Evolutionary conservation across 345 rosid species (phyloP).

Genomic region (Litchi chinensis): DNA sequence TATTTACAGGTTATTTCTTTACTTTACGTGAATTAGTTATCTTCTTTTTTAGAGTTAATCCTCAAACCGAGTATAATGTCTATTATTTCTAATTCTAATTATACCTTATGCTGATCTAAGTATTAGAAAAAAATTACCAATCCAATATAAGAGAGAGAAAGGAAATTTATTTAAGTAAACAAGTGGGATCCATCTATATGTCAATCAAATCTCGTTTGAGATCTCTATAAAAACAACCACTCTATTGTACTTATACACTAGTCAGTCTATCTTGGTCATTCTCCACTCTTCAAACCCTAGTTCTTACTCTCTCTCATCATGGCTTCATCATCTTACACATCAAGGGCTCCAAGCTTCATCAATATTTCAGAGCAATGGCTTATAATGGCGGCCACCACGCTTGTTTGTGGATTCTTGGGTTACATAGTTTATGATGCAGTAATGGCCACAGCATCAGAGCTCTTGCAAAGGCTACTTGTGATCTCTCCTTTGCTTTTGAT

Average conservation of each 20-base stretch:
- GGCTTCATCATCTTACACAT: constrained; percentile 31
- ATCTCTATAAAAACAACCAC: too few species aligned
- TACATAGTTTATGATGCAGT: constrained; percentile 52
- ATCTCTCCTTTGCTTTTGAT: constrained; percentile 55
- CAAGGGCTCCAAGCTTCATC: constrained; percentile 23
- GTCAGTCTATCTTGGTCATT: neutral
- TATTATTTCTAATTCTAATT: too few species aligned
- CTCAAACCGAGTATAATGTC: too few species aligned
- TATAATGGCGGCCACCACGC: constrained; percentile 30
- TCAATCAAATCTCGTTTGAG: too few species aligned
- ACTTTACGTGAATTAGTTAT: too few species aligned
- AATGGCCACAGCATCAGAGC: constrained; percentile 57
- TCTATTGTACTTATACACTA: neutral
- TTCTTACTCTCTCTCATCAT: constrained; percentile 7
- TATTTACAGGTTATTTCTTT: too few species aligned
- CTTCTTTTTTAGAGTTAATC: too few species aligned
- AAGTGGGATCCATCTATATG: too few species aligned
- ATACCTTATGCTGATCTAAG: too few species aligned
- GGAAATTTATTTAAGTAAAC: too few species aligned
- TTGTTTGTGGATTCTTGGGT: constrained; percentile 40
- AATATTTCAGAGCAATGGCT: constrained; percentile 42
- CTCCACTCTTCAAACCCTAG: neutral
- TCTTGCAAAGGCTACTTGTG: constrained; percentile 46
- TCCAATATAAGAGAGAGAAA: too few species aligned
- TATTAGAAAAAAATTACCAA: too few species aligned